Conservation (phyloP, 805 yeast genomes). For the Candida verbasci region DNA sequence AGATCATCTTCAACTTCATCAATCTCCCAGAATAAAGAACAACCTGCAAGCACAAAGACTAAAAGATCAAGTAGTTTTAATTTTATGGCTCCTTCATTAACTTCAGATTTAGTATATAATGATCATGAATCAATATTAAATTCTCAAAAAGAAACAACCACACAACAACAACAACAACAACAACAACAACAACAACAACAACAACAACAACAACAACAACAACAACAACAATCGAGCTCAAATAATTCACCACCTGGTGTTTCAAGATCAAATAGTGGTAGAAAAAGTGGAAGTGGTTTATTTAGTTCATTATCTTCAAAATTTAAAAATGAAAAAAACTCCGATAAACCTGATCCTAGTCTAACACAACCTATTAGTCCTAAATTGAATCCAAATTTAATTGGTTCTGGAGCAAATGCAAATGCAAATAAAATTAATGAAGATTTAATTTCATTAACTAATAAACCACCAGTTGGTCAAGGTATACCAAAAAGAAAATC, state of each 20-base stretch:
- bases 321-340: no score
- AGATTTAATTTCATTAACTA: constrained; percentile 13
- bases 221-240: constrained; percentile 10
- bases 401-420: constrained; percentile 3
- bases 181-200: no score
- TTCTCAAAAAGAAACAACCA: no score
- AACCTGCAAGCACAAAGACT: constrained; percentile 5
- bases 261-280: constrained; percentile 14
- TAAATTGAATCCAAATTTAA: constrained; percentile 12
- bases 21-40: constrained; percentile 6
- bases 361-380: constrained; percentile 2
- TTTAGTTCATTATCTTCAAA: constrained; percentile 39
- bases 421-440: constrained; percentile 12
- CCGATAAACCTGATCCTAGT: no score
- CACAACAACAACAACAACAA: no score
- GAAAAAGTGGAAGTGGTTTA: constrained; percentile 25
- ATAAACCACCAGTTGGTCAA: constrained; percentile 24
- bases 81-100: constrained; percentile 5
- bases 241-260: constrained; percentile 10
- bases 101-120: constrained; percentile 6
- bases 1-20: constrained; percentile 21
- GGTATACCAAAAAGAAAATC: constrained; percentile 12
- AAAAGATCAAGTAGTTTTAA: constrained; percentile 12
- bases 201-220: constrained; percentile 15
- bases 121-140: not conserved